These are phyloP conservation scores for Penicillium ochrochloron DNA, from an alignment of 495 filamentous ascomycete species.

Conservation along the genomic window DNA sequence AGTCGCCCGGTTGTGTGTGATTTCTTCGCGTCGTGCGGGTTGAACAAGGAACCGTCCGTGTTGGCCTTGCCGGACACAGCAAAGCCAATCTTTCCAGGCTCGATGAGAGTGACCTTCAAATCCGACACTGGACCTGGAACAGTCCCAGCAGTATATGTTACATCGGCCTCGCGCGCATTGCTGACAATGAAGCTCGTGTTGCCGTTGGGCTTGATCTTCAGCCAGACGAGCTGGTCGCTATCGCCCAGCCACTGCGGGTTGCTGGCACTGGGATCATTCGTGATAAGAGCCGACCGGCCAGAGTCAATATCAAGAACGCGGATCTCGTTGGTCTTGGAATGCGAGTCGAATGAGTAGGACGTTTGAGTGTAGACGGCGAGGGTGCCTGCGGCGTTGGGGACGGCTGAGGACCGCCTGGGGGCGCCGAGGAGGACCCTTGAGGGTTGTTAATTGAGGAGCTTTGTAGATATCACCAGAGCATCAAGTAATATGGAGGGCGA, in stretches of 20 bases:
- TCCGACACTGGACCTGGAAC: constrained; percentile 74
- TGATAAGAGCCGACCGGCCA: constrained; percentile 68
- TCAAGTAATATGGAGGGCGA: too few relatives aligned
- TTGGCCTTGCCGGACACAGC: constrained; percentile 65
- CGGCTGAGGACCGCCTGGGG: constrained; percentile 75
- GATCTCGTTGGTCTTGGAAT: constrained; percentile 75
- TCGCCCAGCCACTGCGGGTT: constrained; percentile 79
- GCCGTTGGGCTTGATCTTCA: constrained; percentile 68
- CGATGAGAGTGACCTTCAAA: constrained; percentile 68
- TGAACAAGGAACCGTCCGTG: constrained; percentile 60
- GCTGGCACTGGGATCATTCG: constrained; percentile 63
- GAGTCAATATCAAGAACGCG: constrained; percentile 72
- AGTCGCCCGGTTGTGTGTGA: constrained; percentile 55
- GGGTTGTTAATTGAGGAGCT: neutral
- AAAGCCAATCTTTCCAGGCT: constrained; percentile 68
- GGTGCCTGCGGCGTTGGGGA: constrained; percentile 74
- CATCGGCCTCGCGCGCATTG: constrained; percentile 58
- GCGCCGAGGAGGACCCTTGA: constrained; percentile 77
- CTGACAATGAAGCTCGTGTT: constrained; percentile 66
- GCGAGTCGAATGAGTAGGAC: constrained; percentile 81
- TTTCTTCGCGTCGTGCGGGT: constrained; percentile 58
- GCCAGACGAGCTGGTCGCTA: constrained; percentile 64
- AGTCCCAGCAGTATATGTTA: constrained; percentile 63
- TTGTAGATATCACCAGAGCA: neutral
- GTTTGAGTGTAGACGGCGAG: constrained; percentile 73